A percentile compares a stretch with the other conserved stretches of the same genome.
These are phyloP conservation scores for Globisporangium viniferum DNA, from an alignment of 352 stramenopile species.

Conservation along the genomic window DNA sequence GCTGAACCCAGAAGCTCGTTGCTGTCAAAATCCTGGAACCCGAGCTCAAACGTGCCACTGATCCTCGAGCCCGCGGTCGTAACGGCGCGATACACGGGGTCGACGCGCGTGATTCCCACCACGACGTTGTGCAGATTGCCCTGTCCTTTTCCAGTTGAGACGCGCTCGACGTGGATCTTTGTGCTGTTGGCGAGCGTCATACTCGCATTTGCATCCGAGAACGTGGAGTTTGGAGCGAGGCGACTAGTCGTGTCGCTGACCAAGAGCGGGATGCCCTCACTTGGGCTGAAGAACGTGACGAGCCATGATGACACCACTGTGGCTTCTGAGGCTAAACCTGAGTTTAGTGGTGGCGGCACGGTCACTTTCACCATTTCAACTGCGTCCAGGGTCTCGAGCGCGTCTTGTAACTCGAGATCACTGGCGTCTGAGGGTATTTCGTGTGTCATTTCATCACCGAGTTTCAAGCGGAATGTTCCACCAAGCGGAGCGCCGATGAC, in stretches of 20 bases:
- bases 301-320: conserved; percentile 20
- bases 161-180: conserved; percentile 15
- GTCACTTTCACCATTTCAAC: conserved; percentile 26
- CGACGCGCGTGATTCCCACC: conserved; percentile 18
- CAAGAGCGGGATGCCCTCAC: conserved; percentile 25
- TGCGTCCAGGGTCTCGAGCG: conserved; percentile 27
- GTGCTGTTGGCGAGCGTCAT: conserved; percentile 4
- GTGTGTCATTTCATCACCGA: conserved; percentile 22
- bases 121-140: conserved; percentile 24
- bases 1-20: conserved; percentile 17
- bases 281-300: conserved; percentile 40
- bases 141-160: conserved; percentile 26
- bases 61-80: conserved; percentile 7
- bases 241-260: not conserved
- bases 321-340: not conserved
- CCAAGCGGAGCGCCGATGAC: conserved; percentile 9
- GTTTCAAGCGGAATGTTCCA: conserved; percentile 27
- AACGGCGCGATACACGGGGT: conserved; percentile 28
- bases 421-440: conserved; percentile 3
- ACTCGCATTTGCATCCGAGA: conserved; percentile 17
- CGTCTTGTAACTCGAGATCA: conserved; percentile 25
- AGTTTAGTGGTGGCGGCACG: not conserved
- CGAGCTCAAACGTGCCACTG: conserved; percentile 25
- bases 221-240: conserved; percentile 10
- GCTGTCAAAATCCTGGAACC: conserved; percentile 15